Conservation (phyloP, 1,284 basidiomycete genomes). For the Ustilago hordei region DNA sequence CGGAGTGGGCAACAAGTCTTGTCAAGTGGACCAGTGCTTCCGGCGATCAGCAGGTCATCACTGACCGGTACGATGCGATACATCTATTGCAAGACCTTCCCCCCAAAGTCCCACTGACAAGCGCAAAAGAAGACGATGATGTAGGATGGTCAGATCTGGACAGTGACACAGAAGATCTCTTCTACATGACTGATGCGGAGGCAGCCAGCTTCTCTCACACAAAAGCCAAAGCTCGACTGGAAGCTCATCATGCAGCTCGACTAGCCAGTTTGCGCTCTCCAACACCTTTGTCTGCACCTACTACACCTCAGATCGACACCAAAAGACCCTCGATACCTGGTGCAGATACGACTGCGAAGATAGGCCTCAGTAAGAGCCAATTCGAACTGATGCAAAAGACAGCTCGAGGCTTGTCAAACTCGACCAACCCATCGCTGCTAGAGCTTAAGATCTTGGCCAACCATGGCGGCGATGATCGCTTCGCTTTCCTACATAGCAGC, state of each 20-base stretch:
- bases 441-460: slow-evolving; percentile 90
- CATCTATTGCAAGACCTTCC: slow-evolving; percentile 28
- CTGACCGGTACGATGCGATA: slow-evolving; percentile 33
- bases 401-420: slow-evolving; percentile 76
- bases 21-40: slow-evolving; percentile 29
- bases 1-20: slow-evolving; percentile 1
- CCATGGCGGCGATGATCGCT: slow-evolving; percentile 77
- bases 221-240: slow-evolving; percentile 10
- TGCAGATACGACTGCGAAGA: background rate
- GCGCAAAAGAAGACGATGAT: slow-evolving; percentile 2
- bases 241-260: slow-evolving; percentile 12
- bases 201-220: slow-evolving; percentile 9
- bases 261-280: background rate
- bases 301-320: background rate
- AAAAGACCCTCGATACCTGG: background rate
- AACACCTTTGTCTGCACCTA: background rate
- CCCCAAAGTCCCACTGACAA: background rate
- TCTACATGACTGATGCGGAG: slow-evolving; percentile 32
- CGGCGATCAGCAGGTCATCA: slow-evolving; percentile 1
- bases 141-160: slow-evolving; percentile 40
- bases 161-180: slow-evolving; percentile 37
- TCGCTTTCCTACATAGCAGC: slow-evolving; percentile 77
- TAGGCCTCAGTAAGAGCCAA: slow-evolving; percentile 69
- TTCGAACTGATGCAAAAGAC: slow-evolving; percentile 80
- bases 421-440: slow-evolving; percentile 80